These are phyloP conservation scores for Sporothrix mexicana DNA, from an alignment of 2,329 filamentous ascomycete genomes.

Conservation along the genomic window DNA sequence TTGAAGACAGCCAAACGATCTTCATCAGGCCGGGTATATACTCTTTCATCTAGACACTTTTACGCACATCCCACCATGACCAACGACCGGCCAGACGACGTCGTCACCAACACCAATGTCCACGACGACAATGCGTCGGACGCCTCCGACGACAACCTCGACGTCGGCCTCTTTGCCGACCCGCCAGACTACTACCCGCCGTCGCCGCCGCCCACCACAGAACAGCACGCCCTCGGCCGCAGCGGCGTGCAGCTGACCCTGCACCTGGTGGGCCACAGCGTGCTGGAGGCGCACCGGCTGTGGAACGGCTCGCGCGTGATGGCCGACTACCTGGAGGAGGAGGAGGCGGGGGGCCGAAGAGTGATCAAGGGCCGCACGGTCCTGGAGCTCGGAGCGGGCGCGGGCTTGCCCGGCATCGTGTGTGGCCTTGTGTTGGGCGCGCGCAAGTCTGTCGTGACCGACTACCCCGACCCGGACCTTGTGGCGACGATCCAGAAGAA, in stretches of 20 bases:
- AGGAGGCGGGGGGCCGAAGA: constrained; percentile 19
- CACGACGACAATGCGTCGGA: not conserved
- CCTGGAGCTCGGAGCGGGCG: constrained; percentile 87
- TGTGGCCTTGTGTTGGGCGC: constrained; percentile 74
- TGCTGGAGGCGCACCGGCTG: constrained; percentile 85
- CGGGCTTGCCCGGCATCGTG: constrained; percentile 81
- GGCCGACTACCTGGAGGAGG: constrained; percentile 75
- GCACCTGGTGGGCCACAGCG: constrained; percentile 74
- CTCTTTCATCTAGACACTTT: too few relatives aligned
- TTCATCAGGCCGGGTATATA: too few relatives aligned
- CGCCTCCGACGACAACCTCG: constrained; percentile 42
- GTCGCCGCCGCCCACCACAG: constrained; percentile 74
- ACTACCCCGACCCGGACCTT: constrained; percentile 87
- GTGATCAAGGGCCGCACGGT: constrained; percentile 72
- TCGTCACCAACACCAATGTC: not conserved
- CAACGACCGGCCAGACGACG: not conserved
- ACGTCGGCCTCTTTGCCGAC: constrained; percentile 68
- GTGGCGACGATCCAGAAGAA: constrained; percentile 80
- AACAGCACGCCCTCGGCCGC: constrained; percentile 67
- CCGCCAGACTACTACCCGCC: constrained; percentile 81
- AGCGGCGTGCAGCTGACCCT: constrained; percentile 65
- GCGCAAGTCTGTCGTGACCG: constrained; percentile 75
- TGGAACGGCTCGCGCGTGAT: constrained; percentile 89
- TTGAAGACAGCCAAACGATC: not conserved
- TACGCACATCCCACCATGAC: not conserved